Evolutionary conservation across 2,329 filamentous ascomycete species (phyloP).

Genomic region (Cladosporium sp.): DNA sequence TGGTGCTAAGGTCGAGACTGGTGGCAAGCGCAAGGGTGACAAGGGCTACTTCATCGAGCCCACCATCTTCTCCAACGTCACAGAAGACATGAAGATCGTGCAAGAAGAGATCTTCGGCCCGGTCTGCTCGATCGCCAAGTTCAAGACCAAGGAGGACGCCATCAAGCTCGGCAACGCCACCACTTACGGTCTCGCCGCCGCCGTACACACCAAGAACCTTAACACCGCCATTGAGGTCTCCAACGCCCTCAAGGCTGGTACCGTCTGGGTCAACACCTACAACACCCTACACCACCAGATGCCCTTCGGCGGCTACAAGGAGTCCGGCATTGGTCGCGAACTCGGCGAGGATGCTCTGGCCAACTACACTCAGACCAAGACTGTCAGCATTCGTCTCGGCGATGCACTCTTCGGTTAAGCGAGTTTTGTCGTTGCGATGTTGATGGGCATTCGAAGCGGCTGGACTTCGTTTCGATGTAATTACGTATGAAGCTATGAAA

Average conservation of each 20-base stretch:
- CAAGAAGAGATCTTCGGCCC: conserved; percentile 43
- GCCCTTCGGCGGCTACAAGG: conserved; percentile 34
- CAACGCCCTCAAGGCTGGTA: conserved; percentile 38
- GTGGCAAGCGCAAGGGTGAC: conserved; percentile 67
- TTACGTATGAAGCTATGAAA: conserved; percentile 18
- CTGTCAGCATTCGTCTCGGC: conserved; percentile 49
- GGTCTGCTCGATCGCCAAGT: conserved; percentile 37
- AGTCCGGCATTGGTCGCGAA: conserved; percentile 35
- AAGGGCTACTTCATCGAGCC: conserved; percentile 17
- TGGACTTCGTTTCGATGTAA: conserved; percentile 9
- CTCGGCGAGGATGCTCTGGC: conserved; percentile 20
- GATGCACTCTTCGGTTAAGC: conserved; percentile 48
- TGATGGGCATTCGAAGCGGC: not conserved
- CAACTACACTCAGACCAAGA: conserved; percentile 18
- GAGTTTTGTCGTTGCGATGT: not conserved
- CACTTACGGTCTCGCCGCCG: conserved; percentile 39
- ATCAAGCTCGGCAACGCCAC: conserved; percentile 37
- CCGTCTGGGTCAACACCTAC: conserved; percentile 43
- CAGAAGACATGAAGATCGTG: conserved; percentile 43
- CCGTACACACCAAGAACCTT: conserved; percentile 40
- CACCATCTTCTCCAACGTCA: conserved; percentile 14
- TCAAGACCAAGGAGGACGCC: conserved; percentile 37
- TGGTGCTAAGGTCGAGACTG: conserved; percentile 40
- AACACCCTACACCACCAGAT: conserved; percentile 39
- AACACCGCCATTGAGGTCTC: conserved; percentile 39